Conservation (phyloP, 2,329 filamentous ascomycete species). For the Ceratocystis smalleyi region DNA sequence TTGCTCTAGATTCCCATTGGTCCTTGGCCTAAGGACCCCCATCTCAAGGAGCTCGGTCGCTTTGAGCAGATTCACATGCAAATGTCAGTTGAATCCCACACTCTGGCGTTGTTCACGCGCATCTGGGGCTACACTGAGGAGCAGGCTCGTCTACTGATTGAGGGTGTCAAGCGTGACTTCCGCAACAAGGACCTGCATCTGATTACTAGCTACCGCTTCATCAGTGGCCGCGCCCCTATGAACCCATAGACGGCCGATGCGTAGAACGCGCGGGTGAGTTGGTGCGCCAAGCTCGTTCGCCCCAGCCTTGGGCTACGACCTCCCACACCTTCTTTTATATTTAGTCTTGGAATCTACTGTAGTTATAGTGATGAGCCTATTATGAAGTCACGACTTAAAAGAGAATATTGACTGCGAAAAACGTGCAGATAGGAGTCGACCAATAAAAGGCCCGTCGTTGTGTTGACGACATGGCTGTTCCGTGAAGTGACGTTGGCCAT, state of each 20-base stretch:
- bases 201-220: slow-evolving; percentile 25
- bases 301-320: background rate
- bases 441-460: no score
- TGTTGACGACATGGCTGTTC: background rate
- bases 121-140: slow-evolving; percentile 28
- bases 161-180: slow-evolving; percentile 28
- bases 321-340: no score
- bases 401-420: background rate
- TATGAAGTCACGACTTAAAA: background rate
- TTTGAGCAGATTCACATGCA: slow-evolving; percentile 29
- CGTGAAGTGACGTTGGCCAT: background rate
- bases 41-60: slow-evolving; percentile 25
- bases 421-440: no score
- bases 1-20: slow-evolving; percentile 26
- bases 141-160: slow-evolving; percentile 28
- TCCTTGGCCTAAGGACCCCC: slow-evolving; percentile 26
- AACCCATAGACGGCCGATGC: background rate
- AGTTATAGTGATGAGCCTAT: background rate
- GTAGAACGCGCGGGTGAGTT: background rate
- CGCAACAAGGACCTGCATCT: slow-evolving; percentile 24
- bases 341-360: background rate
- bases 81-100: slow-evolving; percentile 30
- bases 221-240: slow-evolving; percentile 20
- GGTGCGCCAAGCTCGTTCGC: background rate
- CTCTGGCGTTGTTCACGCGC: slow-evolving; percentile 27